Percentiles rank a stretch among this genome's conserved stretches.
Evolutionary conservation across 2,329 filamentous ascomycete genomes (phyloP).

Genomic region (Cordyceps pruinosa): DNA sequence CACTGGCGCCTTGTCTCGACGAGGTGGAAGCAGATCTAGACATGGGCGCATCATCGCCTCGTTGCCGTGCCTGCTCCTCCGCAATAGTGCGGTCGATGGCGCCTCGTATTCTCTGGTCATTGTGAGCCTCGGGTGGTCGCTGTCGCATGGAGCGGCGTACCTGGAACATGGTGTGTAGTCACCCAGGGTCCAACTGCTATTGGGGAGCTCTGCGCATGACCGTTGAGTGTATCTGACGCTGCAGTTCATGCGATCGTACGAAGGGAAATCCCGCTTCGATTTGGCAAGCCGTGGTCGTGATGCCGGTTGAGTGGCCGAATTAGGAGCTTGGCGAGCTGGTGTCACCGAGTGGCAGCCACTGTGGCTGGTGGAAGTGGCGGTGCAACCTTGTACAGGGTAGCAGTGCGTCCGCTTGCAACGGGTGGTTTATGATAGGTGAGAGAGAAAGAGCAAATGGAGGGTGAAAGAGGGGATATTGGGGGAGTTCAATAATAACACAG

Average conservation of each 20-base stretch:
- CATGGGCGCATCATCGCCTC: conserved; percentile 39
- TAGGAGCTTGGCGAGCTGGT: not conserved
- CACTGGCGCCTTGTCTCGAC: conserved; percentile 33
- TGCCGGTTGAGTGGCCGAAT: not conserved
- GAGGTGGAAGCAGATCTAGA: conserved; percentile 32
- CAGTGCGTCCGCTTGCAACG: not conserved
- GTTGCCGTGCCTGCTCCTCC: conserved; percentile 82
- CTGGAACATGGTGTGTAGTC: conserved; percentile 8
- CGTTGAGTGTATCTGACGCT: not conserved
- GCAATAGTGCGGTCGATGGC: conserved; percentile 82
- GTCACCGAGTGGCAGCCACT: not conserved
- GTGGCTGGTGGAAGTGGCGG: conserved; percentile 8
- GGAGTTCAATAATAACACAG: no score
- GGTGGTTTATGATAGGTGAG: not conserved
- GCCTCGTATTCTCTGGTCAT: conserved; percentile 65
- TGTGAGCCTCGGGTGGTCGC: not conserved
- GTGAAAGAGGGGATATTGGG: not conserved
- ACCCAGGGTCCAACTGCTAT: not conserved
- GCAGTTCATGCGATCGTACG: not conserved
- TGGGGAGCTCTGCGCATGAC: not conserved
- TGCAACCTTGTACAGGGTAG: conserved; percentile 2
- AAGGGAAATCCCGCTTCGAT: not conserved
- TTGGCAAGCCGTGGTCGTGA: not conserved
- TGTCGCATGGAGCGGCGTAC: not conserved
- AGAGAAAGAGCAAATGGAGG: not conserved